These are phyloP conservation scores for Monilinia aucupariae DNA, from an alignment of 2,329 filamentous ascomycete genomes.

Conservation along the genomic window DNA sequence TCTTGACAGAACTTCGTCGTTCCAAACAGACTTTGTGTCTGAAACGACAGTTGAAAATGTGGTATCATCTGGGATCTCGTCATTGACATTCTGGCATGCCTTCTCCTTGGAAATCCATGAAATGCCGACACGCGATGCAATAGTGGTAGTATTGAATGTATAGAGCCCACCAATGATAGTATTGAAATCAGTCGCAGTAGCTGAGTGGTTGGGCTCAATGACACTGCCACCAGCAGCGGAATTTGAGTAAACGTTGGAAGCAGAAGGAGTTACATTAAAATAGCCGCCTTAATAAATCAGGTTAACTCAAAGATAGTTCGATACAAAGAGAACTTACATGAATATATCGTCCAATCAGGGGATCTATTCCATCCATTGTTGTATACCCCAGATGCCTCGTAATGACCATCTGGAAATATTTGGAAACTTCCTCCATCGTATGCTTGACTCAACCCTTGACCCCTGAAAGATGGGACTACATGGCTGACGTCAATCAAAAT, in stretches of 20 bases:
- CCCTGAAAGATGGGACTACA: conserved; percentile 56
- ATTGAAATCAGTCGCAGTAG: not conserved
- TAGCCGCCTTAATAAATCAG: conserved; percentile 24
- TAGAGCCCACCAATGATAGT: conserved; percentile 34
- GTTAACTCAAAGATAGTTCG: conserved; percentile 18
- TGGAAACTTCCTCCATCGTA: conserved; percentile 56
- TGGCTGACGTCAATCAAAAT: conserved; percentile 39
- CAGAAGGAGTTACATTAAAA: conserved; percentile 25
- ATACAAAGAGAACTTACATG: conserved; percentile 45
- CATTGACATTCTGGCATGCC: conserved; percentile 42
- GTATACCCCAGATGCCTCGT: conserved; percentile 17
- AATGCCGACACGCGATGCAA: conserved; percentile 48
- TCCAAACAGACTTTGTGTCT: conserved; percentile 13
- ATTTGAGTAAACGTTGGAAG: conserved; percentile 30
- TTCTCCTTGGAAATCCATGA: conserved; percentile 45
- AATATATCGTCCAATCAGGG: conserved; percentile 56
- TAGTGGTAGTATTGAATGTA: conserved; percentile 37
- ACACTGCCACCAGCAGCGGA: conserved; percentile 32
- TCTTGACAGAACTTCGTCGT: conserved; percentile 17
- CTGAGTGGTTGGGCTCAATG: not conserved
- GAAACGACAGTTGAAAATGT: conserved; percentile 38
- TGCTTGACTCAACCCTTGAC: conserved; percentile 54
- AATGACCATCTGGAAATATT: conserved; percentile 36
- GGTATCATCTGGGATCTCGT: conserved; percentile 42
- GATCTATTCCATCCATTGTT: conserved; percentile 63